Evolutionary conservation across 2,329 filamentous ascomycete genomes (phyloP), one percentile per base, ranked within the genome.

Genomic region (Epichloe glyceriae): DNA sequence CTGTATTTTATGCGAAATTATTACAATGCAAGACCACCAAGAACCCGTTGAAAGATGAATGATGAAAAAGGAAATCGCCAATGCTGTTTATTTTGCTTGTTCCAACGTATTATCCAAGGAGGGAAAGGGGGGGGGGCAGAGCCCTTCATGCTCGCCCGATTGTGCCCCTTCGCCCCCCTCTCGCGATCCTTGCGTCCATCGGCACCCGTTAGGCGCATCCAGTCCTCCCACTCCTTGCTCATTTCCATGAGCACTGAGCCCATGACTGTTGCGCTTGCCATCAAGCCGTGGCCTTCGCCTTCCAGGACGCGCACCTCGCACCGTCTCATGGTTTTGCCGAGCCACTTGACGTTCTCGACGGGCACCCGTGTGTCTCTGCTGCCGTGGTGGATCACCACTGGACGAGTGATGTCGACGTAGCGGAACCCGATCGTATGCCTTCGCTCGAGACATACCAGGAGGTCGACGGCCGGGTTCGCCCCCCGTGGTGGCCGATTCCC

Each of bases 191-290:
- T 65, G 5, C 60, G 58, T 8, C 62, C 62, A 22, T 69, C 67
- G 0, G 61, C 57, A 4, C 71, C 76, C 2, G 79, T 82, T 0
- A 78, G 76, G 43, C 79, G 77, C 61, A 80, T 82, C 86, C 86
- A 91, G 60, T 91, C 87, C 57, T 90, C 86, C 91, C 91, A 97
- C 65, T 97, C 93, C 57, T 83, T 83, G 49, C 87, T 86, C 61
- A 98, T 95, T 70, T 98, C 93, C 67, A 88, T 91, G 37, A 98
- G 71, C n/a, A 97, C 86, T 19, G 84, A 82, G 42, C 88, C 87
- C 93, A 98, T 98, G 43, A 97, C 91, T 14, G 75, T 74, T 0
- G 93, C 90, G 57, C 85, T 94, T 1, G 93, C 93, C 93, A 98
- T 98, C 22, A 98, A 72, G 0, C 93, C 91, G 63, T 98, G 93